Evolutionary conservation across 139 green algal species (phyloP).

Genomic region (Choricystis sp.): DNA sequence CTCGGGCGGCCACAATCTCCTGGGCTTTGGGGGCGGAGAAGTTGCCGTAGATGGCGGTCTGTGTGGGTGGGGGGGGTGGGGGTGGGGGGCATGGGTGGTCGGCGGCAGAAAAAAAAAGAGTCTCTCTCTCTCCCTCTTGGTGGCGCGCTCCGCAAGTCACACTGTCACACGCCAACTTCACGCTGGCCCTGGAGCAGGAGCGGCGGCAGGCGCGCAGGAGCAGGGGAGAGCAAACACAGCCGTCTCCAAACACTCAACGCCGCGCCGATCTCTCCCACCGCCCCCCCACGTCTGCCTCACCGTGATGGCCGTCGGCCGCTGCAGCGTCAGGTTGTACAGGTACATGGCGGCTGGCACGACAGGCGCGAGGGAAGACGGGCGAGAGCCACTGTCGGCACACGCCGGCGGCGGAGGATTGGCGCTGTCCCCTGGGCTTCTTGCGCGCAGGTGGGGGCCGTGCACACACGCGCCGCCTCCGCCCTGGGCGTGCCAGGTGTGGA

Average conservation of each 20-base stretch:
- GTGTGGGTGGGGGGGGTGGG: conserved; percentile 5
- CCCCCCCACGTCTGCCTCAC: conserved; percentile 15
- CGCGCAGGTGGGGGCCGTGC: too few relatives aligned
- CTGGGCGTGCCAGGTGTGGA: too few relatives aligned
- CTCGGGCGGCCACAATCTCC: conserved; percentile 80
- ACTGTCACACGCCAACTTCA: background rate
- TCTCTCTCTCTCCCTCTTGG: too few relatives aligned
- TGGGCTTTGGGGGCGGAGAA: conserved; percentile 89
- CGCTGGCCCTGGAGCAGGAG: too few relatives aligned
- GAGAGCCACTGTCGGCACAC: too few relatives aligned
- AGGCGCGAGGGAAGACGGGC: too few relatives aligned
- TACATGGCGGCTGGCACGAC: too few relatives aligned
- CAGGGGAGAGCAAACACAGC: background rate
- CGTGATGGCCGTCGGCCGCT: conserved; percentile 53
- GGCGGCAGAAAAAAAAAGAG: background rate
- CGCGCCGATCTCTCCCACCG: background rate
- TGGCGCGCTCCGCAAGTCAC: too few relatives aligned
- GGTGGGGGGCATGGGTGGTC: background rate
- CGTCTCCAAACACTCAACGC: background rate
- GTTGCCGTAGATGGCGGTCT: conserved; percentile 83
- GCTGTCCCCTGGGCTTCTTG: too few relatives aligned
- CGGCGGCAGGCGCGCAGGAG: too few relatives aligned
- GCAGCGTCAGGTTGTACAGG: conserved; percentile 69
- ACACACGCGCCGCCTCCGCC: too few relatives aligned
- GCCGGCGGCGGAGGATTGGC: too few relatives aligned